phyloP scores from a whole-genome alignment of 2,329 filamentous ascomycete genomes.

The Byssochlamys sp. region DNA sequence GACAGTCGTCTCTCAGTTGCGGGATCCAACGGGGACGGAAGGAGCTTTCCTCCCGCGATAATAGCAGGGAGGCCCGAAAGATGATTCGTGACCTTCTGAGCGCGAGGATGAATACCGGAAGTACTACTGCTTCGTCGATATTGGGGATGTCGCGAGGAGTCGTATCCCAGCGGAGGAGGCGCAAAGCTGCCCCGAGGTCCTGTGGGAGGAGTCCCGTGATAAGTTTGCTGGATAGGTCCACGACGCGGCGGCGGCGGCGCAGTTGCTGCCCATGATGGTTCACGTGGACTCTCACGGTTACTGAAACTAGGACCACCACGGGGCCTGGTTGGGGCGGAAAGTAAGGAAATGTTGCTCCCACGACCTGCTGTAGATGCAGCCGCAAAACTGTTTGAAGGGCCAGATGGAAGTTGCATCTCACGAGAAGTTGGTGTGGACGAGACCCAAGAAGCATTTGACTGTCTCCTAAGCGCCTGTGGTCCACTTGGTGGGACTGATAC shows the following conservation, averaged over 20 bases:
- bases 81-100: slow-evolving; percentile 31
- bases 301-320: slow-evolving; percentile 29
- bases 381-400: slow-evolving; percentile 25
- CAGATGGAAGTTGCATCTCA: slow-evolving; percentile 25
- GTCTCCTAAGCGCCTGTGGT: not conserved
- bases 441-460: slow-evolving; percentile 19
- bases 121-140: slow-evolving; percentile 28
- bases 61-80: slow-evolving; percentile 30
- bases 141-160: slow-evolving; percentile 25
- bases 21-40: slow-evolving; percentile 29
- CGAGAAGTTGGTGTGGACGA: slow-evolving; percentile 12
- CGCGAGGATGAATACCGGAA: slow-evolving; percentile 28
- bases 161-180: slow-evolving; percentile 15
- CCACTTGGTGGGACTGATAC: slow-evolving; percentile 8
- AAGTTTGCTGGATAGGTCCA: slow-evolving; percentile 17
- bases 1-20: slow-evolving; percentile 35
- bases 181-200: slow-evolving; percentile 28
- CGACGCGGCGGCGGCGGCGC: slow-evolving; percentile 24
- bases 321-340: slow-evolving; percentile 40
- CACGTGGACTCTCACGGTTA: slow-evolving; percentile 17
- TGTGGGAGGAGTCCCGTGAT: slow-evolving; percentile 27
- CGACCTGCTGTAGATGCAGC: slow-evolving; percentile 28
- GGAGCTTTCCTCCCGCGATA: slow-evolving; percentile 33
- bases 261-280: slow-evolving; percentile 22
- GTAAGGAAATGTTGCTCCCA: slow-evolving; percentile 29